Evolutionary conservation across 2,329 filamentous ascomycete species (phyloP), one percentile per base, ranked within the genome.

Genomic region (Trichoderma sp.): DNA sequence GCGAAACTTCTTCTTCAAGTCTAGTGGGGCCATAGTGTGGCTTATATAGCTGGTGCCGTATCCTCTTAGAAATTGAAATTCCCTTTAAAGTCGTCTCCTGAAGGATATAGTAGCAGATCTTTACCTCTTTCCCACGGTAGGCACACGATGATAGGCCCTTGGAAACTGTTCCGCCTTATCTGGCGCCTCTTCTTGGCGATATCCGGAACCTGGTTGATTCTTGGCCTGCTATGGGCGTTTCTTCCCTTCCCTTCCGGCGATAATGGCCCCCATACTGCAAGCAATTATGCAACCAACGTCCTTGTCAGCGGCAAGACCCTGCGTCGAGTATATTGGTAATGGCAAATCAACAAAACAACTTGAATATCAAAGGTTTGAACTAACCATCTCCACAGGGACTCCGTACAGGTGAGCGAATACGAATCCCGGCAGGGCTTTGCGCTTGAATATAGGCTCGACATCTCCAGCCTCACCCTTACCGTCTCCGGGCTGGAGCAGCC

Each of bases 251-350:
- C 56, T 58, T 58, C 56, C 35, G 21, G 7, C 4, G 56, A 58
- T 8, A 21, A 33, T 58, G 56, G 56, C 56, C 1, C 55, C 29
- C 8, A n/a, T 5, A 4, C 13, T 35, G 33, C 33, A 35, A n/a
- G 16, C 40, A 8, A n/a, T 4, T 58, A 58, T 37, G 56, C 56
- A 33, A 58, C 31, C 19, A 58, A 35, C 8, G 56, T 58, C 35
- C 56, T 58, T 31, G 19, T 58, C 56, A n/a, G 31, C 31, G 56
- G 56, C 19, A 58, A 58, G 56, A 35, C 56, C 8, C 35, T 58
- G 21, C 35, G 29, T 37, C 56, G 56, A 58, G 29, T 58, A 58
- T 58, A 58, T 31, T 21, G n/a, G 56, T 58, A 58, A 58, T 31
- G 19, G 21, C 29, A 58, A 24, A 31, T 10, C 8, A 11, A 58